Conservation (phyloP, 805 yeast genomes). For the Ogataea nakhonphanomensis region DNA sequence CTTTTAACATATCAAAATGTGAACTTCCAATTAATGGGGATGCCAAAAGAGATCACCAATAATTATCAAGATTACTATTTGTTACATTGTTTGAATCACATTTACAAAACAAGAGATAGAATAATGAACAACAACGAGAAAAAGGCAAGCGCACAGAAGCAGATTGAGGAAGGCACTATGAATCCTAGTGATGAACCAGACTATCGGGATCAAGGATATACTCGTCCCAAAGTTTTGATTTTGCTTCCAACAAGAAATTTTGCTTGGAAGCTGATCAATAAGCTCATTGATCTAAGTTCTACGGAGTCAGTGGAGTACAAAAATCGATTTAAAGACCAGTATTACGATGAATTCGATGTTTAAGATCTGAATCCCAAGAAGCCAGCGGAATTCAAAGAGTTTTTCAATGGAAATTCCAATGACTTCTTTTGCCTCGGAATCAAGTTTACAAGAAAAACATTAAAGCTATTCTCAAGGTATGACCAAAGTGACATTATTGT, state of each 20-base stretch:
- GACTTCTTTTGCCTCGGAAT: conserved; percentile 91
- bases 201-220: conserved; percentile 89
- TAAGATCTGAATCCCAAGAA: conserved; percentile 43
- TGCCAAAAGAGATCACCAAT: conserved; percentile 35
- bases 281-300: conserved; percentile 59
- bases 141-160: conserved; percentile 38
- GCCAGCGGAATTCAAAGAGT: conserved; percentile 77
- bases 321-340: conserved; percentile 70
- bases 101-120: conserved; percentile 83
- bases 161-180: conserved; percentile 34
- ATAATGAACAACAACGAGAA: conserved; percentile 72
- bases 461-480: conserved; percentile 80
- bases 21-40: conserved; percentile 49
- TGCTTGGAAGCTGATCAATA: conserved; percentile 65
- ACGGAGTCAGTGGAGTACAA: conserved; percentile 77
- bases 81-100: conserved; percentile 76
- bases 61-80: conserved; percentile 59
- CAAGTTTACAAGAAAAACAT: conserved; percentile 82
- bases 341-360: conserved; percentile 43
- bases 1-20: conserved; percentile 74
- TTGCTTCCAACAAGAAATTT: conserved; percentile 80
- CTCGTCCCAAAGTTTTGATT: conserved; percentile 84
- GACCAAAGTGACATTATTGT: conserved; percentile 81
- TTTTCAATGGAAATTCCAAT: conserved; percentile 84
- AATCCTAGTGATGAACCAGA: conserved; percentile 47